Evolutionary conservation across 2,329 filamentous ascomycete genomes (phyloP).

Genomic region (Aspergillus aculeatus): DNA sequence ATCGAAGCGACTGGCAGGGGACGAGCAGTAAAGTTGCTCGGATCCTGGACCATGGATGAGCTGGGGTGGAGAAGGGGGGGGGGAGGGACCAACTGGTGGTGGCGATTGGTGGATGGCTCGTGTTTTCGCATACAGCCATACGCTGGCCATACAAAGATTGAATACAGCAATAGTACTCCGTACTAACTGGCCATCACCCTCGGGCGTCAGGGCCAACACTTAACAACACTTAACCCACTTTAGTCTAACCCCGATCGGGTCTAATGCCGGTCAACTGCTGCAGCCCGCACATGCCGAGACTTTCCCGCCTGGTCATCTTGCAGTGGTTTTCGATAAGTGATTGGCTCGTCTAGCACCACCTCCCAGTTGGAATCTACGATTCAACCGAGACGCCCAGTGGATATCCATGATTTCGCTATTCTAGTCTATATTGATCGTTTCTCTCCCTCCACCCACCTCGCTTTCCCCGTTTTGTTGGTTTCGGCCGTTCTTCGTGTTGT

Average conservation of each 20-base stretch:
- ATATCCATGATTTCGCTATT: too few relatives aligned
- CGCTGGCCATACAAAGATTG: not conserved
- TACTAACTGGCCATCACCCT: not conserved
- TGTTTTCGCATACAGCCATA: not conserved
- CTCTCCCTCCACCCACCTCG: not conserved
- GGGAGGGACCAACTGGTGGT: not conserved
- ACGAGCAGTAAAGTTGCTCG: not conserved
- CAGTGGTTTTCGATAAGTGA: not conserved
- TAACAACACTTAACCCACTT: not conserved
- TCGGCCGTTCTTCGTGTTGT: not conserved
- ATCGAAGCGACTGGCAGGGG: conserved; percentile 10
- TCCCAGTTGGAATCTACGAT: not conserved
- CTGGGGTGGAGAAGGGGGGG: not conserved
- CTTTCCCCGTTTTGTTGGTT: too few relatives aligned
- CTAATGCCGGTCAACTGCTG: not conserved
- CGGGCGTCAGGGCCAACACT: not conserved
- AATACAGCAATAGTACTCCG: not conserved
- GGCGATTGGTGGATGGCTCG: conserved; percentile 4
- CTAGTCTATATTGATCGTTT: not conserved
- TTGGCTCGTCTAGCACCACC: not conserved
- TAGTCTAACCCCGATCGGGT: conserved; percentile 1
- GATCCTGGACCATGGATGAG: not conserved
- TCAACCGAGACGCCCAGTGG: not conserved
- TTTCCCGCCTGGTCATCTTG: conserved; percentile 14
- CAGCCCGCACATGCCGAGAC: not conserved